These are phyloP conservation scores for Aspergillus coremiiformis DNA, from an alignment of 495 filamentous ascomycete species.

Conservation along the genomic window DNA sequence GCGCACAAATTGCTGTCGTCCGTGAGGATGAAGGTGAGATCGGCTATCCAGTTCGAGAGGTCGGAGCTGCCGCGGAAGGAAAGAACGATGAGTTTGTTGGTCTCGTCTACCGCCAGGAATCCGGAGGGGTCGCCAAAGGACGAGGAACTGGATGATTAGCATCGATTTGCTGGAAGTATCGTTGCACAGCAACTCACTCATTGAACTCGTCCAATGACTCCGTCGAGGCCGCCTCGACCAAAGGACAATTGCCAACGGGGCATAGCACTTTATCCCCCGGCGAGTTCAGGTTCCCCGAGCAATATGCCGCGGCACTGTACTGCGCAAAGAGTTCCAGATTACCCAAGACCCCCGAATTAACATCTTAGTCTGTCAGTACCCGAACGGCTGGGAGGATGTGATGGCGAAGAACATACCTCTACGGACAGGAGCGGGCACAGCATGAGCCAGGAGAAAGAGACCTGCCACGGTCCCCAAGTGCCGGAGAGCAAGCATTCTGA, in stretches of 20 bases:
- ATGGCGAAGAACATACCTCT: neutral
- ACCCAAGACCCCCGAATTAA: conserved; percentile 9
- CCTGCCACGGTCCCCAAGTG: neutral
- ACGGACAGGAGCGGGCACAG: conserved; percentile 1
- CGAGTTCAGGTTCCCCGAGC: conserved; percentile 42
- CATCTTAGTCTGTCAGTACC: neutral
- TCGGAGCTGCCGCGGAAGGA: conserved; percentile 56
- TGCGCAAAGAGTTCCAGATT: conserved; percentile 54
- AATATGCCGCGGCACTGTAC: conserved; percentile 59
- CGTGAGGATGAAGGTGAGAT: conserved; percentile 36
- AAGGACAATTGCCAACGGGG: conserved; percentile 45
- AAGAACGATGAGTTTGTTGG: conserved; percentile 50
- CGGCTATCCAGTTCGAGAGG: conserved; percentile 54
- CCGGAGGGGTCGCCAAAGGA: conserved; percentile 51
- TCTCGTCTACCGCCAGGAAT: conserved; percentile 54
- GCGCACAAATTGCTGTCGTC: conserved; percentile 32
- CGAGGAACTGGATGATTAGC: conserved; percentile 9
- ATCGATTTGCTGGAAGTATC: neutral
- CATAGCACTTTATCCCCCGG: conserved; percentile 43
- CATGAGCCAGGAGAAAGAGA: neutral
- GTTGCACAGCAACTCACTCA: conserved; percentile 32
- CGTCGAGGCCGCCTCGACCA: conserved; percentile 45
- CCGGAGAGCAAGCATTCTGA: neutral
- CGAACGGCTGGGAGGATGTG: neutral
- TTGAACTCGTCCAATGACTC: conserved; percentile 48